These are phyloP conservation scores for Geranium incanum DNA, from an alignment of 441 rosid species.

Conservation along the genomic window DNA sequence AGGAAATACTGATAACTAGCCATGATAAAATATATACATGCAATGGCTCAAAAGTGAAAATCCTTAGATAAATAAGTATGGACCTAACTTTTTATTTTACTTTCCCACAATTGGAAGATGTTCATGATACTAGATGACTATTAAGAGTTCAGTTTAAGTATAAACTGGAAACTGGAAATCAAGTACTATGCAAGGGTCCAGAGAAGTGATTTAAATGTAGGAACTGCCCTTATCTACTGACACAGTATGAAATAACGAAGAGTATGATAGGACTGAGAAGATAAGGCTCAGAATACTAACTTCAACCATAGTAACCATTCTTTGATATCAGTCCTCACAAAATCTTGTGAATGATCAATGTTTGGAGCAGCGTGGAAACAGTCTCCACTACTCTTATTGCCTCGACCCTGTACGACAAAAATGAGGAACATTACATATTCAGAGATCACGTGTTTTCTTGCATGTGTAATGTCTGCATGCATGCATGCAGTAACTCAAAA, in stretches of 20 bases:
- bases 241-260: neutral
- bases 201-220: neutral
- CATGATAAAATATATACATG: neutral
- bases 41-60: no score
- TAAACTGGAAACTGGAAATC: neutral
- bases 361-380: slow-evolving; percentile 97
- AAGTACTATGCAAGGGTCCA: no score
- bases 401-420: slow-evolving; percentile 63
- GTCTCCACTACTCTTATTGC: slow-evolving; percentile 97
- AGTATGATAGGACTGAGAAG: slow-evolving; percentile 12
- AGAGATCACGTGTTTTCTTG: neutral
- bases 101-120: no score
- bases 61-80: neutral
- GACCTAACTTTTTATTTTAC: neutral
- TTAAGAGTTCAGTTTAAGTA: neutral
- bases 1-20: neutral
- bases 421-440: slow-evolving; percentile 11
- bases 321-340: slow-evolving; percentile 83
- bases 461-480: neutral
- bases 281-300: slow-evolving; percentile 29
- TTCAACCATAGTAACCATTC: slow-evolving; percentile 96
- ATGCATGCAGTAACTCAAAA: neutral
- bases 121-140: neutral
- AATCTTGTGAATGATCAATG: slow-evolving; percentile 95
- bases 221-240: neutral